Evolutionary conservation across 2,329 filamentous ascomycete genomes (phyloP), one percentile per base, ranked within the genome.

Genomic region (Penicillium fuscoglaucum): DNA sequence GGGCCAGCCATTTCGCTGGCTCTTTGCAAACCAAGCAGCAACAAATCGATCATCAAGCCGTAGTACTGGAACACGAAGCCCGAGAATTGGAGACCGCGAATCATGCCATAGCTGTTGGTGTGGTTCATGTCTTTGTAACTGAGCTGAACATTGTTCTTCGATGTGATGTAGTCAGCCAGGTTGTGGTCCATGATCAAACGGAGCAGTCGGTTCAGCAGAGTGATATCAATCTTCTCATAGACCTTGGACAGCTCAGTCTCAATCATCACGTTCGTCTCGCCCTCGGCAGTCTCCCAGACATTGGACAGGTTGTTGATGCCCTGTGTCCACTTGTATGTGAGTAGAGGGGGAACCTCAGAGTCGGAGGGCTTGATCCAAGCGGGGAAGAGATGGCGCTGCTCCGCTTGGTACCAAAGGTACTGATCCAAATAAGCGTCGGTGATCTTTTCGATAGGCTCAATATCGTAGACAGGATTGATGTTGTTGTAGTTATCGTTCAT

Each of bases 121-220:
- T 99, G 95, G 72, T 97, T 98, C 95, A 99, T 99, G 69, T 99
- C 95, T 80, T 99, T 99, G 82, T 99, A 99, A 62, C 96, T 97
- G 62, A 99, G 84, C 74, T 97, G 93, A 13, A 99, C 95, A 72
- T 99, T 99, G 82, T 99, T 99, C 85, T 99, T 99, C 39, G 93
- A 92, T 1, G 93, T 97, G 71, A 99, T 99, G 78, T 99, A 99
- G 75, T 99, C 96, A 6, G 95, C 95, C 79, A 99, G 79, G 74
- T 99, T 99, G 82, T 99, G 95, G 70, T 99, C 96, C 96, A 99
- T 99, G 74, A 99, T 97, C 65, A 99, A 79, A 48, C 95, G 86
- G 50, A 99, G 82, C 33, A 99, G 83, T 58, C 93, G 90, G 78
- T 99, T 99, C 67, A 99, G 85, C 57, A 99, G 82, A 0, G 95